Percentiles rank a stretch among this genome's conserved stretches.
phyloP scores from a whole-genome alignment of 1,284 basidiomycete genomes.

The Pascua sp. region DNA sequence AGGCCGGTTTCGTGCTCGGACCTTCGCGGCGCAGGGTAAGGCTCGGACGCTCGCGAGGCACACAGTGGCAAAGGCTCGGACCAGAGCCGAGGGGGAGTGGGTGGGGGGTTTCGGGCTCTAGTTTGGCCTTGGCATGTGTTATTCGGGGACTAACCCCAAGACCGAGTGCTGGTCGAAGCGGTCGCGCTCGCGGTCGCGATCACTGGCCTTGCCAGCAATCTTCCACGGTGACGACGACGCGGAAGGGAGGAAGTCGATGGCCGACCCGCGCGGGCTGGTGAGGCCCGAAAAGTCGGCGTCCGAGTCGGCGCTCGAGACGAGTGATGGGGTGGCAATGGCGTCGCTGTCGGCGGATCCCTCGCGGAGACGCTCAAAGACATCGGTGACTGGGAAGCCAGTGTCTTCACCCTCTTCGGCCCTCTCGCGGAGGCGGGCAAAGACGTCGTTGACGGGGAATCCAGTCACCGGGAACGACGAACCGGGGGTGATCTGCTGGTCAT shows the following conservation, averaged over 20 bases:
- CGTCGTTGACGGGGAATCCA: no score
- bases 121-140: no score
- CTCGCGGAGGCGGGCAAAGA: conserved; percentile 1
- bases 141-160: background rate
- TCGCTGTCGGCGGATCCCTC: conserved; percentile 16
- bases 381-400: conserved; percentile 6
- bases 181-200: background rate
- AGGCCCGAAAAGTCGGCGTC: conserved; percentile 20
- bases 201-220: background rate
- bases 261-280: conserved; percentile 16
- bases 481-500: background rate
- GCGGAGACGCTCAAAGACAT: conserved; percentile 12
- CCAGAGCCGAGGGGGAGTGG: no score
- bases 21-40: no score
- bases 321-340: conserved; percentile 22
- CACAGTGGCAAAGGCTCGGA: no score
- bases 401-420: conserved; percentile 6
- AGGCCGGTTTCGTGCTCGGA: no score
- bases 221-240: background rate
- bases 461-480: background rate
- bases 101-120: no score
- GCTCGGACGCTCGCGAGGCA: background rate
- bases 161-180: background rate
- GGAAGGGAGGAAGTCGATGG: conserved; percentile 11
- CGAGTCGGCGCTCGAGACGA: conserved; percentile 20